These are phyloP conservation scores for Lentinula edodes DNA, from an alignment of 768 basidiomycete species.

Conservation along the genomic window DNA sequence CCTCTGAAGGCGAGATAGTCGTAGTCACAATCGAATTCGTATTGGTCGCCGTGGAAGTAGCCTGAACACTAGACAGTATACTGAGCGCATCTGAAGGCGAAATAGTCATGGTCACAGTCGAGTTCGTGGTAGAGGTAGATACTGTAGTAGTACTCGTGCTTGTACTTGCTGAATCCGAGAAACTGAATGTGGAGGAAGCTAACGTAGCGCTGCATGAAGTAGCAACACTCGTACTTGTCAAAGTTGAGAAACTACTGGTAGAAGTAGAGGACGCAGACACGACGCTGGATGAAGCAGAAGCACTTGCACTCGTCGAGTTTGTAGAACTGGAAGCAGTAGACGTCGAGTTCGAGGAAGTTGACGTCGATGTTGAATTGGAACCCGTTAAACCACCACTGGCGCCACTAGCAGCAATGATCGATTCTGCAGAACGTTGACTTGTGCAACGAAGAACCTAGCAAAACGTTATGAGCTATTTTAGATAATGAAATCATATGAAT, in stretches of 20 bases:
- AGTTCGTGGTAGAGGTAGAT: background rate
- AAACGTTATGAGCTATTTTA: background rate
- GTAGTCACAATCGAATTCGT: background rate
- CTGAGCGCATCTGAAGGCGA: background rate
- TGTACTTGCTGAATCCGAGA: background rate
- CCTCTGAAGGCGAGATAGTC: background rate
- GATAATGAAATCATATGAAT: background rate
- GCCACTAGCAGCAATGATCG: background rate
- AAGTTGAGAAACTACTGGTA: background rate
- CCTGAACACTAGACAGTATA: background rate
- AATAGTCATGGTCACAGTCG: background rate
- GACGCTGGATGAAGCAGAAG: background rate
- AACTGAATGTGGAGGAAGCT: background rate
- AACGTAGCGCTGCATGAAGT: background rate
- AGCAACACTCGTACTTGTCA: background rate
- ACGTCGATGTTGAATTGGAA: background rate
- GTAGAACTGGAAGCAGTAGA: background rate
- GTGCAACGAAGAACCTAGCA: background rate
- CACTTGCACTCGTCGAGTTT: background rate
- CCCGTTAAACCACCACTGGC: background rate
- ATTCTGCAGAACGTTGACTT: background rate
- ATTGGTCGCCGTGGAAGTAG: background rate
- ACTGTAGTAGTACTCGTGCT: background rate
- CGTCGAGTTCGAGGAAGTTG: background rate
- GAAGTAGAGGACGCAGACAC: background rate